Evolutionary conservation across 179 eudicot genomes (phyloP), one percentile per base, ranked within the genome.

Genomic region (Pouteria campechiana): DNA sequence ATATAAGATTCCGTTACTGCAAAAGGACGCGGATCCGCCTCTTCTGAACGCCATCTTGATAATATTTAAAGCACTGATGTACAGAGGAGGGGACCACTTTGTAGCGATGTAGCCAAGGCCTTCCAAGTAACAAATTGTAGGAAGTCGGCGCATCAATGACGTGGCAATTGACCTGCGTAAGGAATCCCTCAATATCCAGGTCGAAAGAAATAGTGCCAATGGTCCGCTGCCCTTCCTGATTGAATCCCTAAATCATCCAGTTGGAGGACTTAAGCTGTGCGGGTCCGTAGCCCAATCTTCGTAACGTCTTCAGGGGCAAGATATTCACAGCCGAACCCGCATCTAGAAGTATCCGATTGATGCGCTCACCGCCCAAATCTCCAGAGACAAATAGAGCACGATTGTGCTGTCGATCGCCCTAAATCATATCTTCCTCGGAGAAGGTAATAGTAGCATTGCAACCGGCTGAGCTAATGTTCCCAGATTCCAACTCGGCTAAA

Each of bases 121-220:
- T 8, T 17, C 35, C 31, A n/a, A 48, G 16, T 2, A 48, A 8
- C 1, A 27, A 34, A 34, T 48, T 35, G 9, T 48, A 48, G 3
- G 52, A 34, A 3, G 41, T 35, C 2, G 17, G 36, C n/a, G 12
- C 49, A 28, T 44, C 36, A 16, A 45, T 45, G 2, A 45, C 37
- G 6, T 25, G 17, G 7, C 19, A 46, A 4, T 32, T 7, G 5
- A 25, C 7, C 3, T 31, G n/a, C n/a, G n/a, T n/a, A n/a, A n/a
- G n/a, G n/a, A n/a, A 25, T 30, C 20, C 23, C 8, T 32, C 27
- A 11, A 19, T 38, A 11, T 10, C 24, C n/a, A n/a, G n/a, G n/a
- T n/a, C n/a, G n/a, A n/a, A n/a, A n/a, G n/a, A n/a, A n/a, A n/a
- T n/a, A n/a, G n/a, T n/a, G n/a, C n/a, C n/a, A n/a, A n/a, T n/a